Base-by-base conservation (phyloP, 176 grass and related monocot species). In the Carex scoparia region DNA sequence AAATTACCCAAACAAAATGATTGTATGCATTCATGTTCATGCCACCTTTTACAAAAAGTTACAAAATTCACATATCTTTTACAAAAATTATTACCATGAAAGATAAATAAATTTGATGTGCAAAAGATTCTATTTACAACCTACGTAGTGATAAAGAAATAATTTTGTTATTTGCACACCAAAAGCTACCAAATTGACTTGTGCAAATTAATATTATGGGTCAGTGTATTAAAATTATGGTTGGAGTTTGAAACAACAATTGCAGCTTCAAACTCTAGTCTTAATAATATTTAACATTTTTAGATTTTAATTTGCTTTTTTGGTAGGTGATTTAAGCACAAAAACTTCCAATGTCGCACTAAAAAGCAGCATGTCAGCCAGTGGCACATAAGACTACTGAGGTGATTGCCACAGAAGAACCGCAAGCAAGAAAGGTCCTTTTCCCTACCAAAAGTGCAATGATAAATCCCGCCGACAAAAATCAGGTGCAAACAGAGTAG, bases 391-490 rank as follows among this genome's bases (percentile, higher is more conserved):
- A 76, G 48, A 55, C n/a, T 54, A 76, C 1, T 55, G 12, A 32
- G 23, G 10, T 32, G 1, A 16, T 55, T 32, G 48, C 53, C 74
- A 79, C 49, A 79, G 74, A 58, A 27, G 27, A 58, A 78, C 13
- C 5, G 4, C 14, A 57, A 58, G 18, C 69, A 46, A 35, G 6
- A 58, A 13, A 79, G 53, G 23, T 32, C 13, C 74, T 28, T 37
- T 72, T 2, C 51, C 6, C 2, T 14, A 35, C 14, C 12, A 58
- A 78, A 57, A 58, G 74, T 37, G 74, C 35, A 76, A 35, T 37
- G 74, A 58, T 33, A 79, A 79, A 54, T 33, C 14, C 30, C 16
- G 51, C 53, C 74, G 49, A 55, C 74, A 75, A 79, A 79, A 58
- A 79, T 58, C 74, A 58, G 54, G 16, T 58, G 14, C 74, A n/a